A percentile compares a stretch with the other conserved stretches of the same genome.
Conservation (phyloP, 2,329 filamentous ascomycete genomes). For the Penicillium janthinellum region DNA sequence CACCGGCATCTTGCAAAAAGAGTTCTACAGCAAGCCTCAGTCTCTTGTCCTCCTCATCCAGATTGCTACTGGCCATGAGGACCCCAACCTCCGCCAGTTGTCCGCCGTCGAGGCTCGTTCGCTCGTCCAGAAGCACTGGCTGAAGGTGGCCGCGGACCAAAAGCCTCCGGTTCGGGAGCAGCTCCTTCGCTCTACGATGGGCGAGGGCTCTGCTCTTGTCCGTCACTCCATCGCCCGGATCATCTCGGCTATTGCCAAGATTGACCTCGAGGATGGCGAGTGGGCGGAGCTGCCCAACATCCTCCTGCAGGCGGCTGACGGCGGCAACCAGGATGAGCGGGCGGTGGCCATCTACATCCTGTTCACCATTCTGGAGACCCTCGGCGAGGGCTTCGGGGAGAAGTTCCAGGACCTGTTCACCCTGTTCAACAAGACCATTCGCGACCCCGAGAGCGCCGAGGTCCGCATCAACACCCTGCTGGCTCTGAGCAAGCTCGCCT, state of each 20-base stretch:
- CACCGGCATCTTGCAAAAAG: constrained; percentile 86
- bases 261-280: constrained; percentile 84
- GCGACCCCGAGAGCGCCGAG: constrained; percentile 85
- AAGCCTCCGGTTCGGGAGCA: constrained; percentile 79
- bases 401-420: constrained; percentile 77
- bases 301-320: constrained; percentile 77
- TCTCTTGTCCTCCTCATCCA: constrained; percentile 85
- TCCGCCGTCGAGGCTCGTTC: constrained; percentile 87
- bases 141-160: constrained; percentile 69
- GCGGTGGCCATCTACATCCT: constrained; percentile 93
- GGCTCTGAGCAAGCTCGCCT: constrained; percentile 81
- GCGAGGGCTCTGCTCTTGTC: constrained; percentile 73
- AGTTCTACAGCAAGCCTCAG: constrained; percentile 84
- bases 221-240: constrained; percentile 87
- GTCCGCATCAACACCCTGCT: constrained; percentile 94
- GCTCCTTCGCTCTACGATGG: constrained; percentile 79
- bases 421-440: constrained; percentile 83
- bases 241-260: constrained; percentile 79
- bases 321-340: constrained; percentile 73
- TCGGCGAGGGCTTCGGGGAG: constrained; percentile 80
- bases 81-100: constrained; percentile 76
- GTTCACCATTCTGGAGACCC: constrained; percentile 85
- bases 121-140: constrained; percentile 84
- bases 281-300: constrained; percentile 79
- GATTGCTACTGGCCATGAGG: constrained; percentile 77